Conservation (phyloP, 306 rosid species). For the Trifolium repens region DNA sequence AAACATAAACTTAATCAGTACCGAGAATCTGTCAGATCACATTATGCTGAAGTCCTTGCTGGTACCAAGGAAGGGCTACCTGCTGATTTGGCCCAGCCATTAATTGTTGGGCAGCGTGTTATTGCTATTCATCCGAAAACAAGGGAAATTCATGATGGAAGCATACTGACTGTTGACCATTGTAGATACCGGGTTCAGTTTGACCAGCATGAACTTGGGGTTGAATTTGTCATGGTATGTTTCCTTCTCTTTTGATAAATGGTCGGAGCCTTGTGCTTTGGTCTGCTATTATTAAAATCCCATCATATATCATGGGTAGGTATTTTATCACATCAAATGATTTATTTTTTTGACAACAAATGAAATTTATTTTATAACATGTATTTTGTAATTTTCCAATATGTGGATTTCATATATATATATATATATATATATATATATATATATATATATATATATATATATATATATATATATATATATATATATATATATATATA, state of each 20-base stretch:
- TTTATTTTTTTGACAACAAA: not conserved
- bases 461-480: too few species aligned
- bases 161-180: constrained; percentile 74
- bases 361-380: constrained; percentile 6
- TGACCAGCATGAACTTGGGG: constrained; percentile 84
- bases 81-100: constrained; percentile 84
- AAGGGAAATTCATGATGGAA: constrained; percentile 84
- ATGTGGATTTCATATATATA: too few species aligned
- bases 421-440: too few species aligned
- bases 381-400: not conserved
- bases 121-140: constrained; percentile 79
- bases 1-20: constrained; percentile 85
- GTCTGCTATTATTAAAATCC: constrained; percentile 15
- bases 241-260: constrained; percentile 38
- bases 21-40: constrained; percentile 82
- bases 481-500: too few species aligned
- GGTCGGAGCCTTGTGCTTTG: not conserved
- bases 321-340: constrained; percentile 23
- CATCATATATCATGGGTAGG: not conserved
- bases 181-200: constrained; percentile 76
- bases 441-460: too few species aligned
- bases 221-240: constrained; percentile 79
- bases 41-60: constrained; percentile 85
- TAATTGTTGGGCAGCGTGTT: constrained; percentile 83
- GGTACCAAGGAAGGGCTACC: constrained; percentile 92